Percentiles rank a stretch among this genome's conserved stretches.
Conservation (phyloP, 805 yeast species). For the Debaryomyces maramus region DNA sequence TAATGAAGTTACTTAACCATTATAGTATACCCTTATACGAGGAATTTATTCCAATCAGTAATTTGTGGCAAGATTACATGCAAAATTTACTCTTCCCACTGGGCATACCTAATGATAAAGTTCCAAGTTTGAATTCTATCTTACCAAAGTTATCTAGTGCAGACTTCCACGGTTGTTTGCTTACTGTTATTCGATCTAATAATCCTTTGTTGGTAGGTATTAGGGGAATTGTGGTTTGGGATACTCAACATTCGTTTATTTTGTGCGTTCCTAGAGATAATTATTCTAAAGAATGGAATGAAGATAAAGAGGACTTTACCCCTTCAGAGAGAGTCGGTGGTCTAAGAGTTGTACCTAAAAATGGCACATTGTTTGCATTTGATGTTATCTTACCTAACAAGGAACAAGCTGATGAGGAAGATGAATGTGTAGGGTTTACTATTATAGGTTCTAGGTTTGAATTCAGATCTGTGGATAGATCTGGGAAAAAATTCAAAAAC, state of each 20-base stretch:
- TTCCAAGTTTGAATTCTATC: conserved; percentile 30
- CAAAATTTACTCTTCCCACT: conserved; percentile 49
- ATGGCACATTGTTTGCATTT: conserved; percentile 62
- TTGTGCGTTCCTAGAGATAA: conserved; percentile 50
- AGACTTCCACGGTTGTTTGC: conserved; percentile 76
- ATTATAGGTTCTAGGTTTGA: conserved; percentile 79
- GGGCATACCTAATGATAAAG: conserved; percentile 13
- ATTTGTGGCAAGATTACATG: conserved; percentile 75
- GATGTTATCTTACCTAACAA: conserved; percentile 27
- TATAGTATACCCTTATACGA: conserved; percentile 43
- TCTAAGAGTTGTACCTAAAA: conserved; percentile 63
- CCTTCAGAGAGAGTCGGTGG: conserved; percentile 55
- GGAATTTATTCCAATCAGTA: conserved; percentile 53
- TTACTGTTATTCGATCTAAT: conserved; percentile 58
- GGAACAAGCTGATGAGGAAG: conserved; percentile 19
- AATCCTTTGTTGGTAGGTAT: conserved; percentile 60
- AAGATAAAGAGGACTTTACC: conserved; percentile 18
- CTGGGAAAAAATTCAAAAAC: conserved; percentile 81
- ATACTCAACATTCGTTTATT: conserved; percentile 70
- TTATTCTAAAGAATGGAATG: conserved; percentile 35
- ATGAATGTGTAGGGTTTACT: conserved; percentile 53
- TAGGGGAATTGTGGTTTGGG: conserved; percentile 81
- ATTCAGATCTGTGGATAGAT: conserved; percentile 74
- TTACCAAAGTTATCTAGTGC: conserved; percentile 67
- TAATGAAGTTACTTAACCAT: conserved; percentile 21